phyloP scores from a whole-genome alignment of 345 rosid genomes.

The Xanthoceras sorbifolium region DNA sequence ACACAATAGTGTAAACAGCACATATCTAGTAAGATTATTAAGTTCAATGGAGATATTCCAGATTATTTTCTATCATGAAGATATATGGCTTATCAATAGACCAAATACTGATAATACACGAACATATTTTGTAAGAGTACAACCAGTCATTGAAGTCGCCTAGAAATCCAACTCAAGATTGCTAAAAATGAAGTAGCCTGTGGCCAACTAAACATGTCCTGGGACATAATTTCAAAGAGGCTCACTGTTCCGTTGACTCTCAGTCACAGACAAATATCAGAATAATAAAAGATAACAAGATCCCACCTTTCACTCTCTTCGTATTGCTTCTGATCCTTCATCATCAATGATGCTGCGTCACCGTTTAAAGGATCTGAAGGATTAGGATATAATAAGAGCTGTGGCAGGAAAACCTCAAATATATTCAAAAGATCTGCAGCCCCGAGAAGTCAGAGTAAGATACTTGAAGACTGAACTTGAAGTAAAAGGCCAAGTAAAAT shows the following conservation, averaged over 20 bases:
- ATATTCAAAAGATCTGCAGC: slow-evolving; percentile 40
- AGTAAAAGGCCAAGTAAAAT: neutral
- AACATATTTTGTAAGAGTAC: neutral
- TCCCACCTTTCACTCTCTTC: slow-evolving; percentile 41
- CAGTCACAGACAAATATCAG: too few species aligned
- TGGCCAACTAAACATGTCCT: neutral
- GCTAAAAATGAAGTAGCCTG: neutral
- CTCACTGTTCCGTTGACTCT: neutral
- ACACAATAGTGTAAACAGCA: neutral
- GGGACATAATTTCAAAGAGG: neutral
- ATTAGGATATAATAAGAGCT: slow-evolving; percentile 41
- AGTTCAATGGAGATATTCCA: neutral
- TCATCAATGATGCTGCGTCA: slow-evolving; percentile 45
- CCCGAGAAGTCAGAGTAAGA: slow-evolving; percentile 21
- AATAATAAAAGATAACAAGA: neutral
- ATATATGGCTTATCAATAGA: neutral
- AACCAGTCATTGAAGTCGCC: neutral
- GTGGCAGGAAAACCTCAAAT: slow-evolving; percentile 46
- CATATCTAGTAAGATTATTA: neutral
- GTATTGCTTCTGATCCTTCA: slow-evolving; percentile 37
- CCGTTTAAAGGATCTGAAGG: slow-evolving; percentile 42
- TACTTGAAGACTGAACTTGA: neutral
- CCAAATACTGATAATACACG: neutral
- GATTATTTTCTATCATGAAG: neutral
- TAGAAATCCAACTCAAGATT: neutral